A percentile compares a stretch with the other conserved stretches of the same genome.
phyloP scores from a whole-genome alignment of 2,329 filamentous ascomycete genomes.

The Peltaster fructicola region DNA sequence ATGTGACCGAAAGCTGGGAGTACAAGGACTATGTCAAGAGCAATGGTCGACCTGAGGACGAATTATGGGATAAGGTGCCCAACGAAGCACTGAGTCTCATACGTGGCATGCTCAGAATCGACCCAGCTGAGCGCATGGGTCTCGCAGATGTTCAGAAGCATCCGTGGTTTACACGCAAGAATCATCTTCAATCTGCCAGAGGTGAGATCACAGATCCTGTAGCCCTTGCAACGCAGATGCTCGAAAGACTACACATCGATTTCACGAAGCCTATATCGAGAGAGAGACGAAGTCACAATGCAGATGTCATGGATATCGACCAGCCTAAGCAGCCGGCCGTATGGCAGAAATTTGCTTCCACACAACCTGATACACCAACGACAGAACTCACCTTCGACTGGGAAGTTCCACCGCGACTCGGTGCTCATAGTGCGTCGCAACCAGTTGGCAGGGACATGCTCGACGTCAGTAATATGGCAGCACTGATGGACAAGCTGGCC shows the following conservation, averaged over 20 bases:
- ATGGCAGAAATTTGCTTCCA: slow-evolving; percentile 46
- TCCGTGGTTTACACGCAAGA: slow-evolving; percentile 81
- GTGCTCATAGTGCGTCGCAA: slow-evolving; percentile 17
- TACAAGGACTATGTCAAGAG: slow-evolving; percentile 72
- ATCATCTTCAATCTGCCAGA: slow-evolving; percentile 55
- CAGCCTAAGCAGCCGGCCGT: slow-evolving; percentile 14
- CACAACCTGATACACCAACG: slow-evolving; percentile 66
- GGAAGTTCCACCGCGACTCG: slow-evolving; percentile 53
- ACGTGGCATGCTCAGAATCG: slow-evolving; percentile 80
- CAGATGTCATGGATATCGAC: slow-evolving; percentile 48
- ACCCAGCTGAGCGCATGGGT: slow-evolving; percentile 59
- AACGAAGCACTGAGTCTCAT: slow-evolving; percentile 60
- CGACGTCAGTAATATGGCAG: no score
- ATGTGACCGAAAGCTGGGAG: slow-evolving; percentile 65
- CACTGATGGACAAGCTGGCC: slow-evolving; percentile 51
- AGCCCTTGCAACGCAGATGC: slow-evolving; percentile 81
- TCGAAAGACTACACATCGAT: slow-evolving; percentile 78
- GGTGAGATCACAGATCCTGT: slow-evolving; percentile 65
- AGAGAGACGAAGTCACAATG: no score
- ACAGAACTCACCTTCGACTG: slow-evolving; percentile 75
- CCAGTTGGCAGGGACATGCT: no score
- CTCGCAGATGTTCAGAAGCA: slow-evolving; percentile 75
- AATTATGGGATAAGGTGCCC: slow-evolving; percentile 69
- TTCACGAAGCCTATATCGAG: slow-evolving; percentile 38
- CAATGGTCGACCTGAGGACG: slow-evolving; percentile 61